These are phyloP conservation scores for Cryptosporidium felis DNA, from an alignment of 169 alveolate species.

Conservation along the genomic window DNA sequence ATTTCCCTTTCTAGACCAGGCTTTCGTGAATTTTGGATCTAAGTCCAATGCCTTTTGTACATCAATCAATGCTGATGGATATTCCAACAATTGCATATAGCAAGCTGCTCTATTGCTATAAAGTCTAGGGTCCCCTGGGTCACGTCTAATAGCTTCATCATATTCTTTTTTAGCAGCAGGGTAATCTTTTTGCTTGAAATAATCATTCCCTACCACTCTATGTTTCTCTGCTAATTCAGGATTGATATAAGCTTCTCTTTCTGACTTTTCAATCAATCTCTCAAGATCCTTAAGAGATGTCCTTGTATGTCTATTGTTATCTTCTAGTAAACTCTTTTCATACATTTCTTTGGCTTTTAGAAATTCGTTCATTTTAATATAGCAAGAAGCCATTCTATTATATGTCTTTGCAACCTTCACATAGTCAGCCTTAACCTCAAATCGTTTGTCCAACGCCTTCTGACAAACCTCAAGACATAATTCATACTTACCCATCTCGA, in stretches of 20 bases:
- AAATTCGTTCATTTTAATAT: constrained; percentile 82
- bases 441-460: constrained; percentile 91
- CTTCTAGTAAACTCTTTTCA: constrained; percentile 92
- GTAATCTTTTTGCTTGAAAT: constrained; percentile 90
- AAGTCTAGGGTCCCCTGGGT: constrained; percentile 94
- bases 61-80: constrained; percentile 93
- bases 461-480: constrained; percentile 90
- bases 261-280: constrained; percentile 89
- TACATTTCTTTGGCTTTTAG: constrained; percentile 90
- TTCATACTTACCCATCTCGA: constrained; percentile 93
- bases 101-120: constrained; percentile 97
- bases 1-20: constrained; percentile 95
- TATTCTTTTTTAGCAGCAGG: constrained; percentile 97
- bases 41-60: constrained; percentile 92
- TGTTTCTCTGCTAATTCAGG: constrained; percentile 94
- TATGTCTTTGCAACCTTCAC: constrained; percentile 80
- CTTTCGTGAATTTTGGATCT: constrained; percentile 95
- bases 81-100: constrained; percentile 92
- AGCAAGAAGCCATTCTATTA: constrained; percentile 89
- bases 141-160: constrained; percentile 96
- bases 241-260: constrained; percentile 91
- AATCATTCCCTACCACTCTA: constrained; percentile 85
- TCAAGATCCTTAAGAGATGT: constrained; percentile 91
- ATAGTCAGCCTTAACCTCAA: constrained; percentile 90
- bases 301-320: constrained; percentile 90